A percentile compares a stretch with the other conserved stretches of the same genome.
Evolutionary conservation across 2,329 filamentous ascomycete genomes (phyloP).

Genomic region (Penicillium sp.): DNA sequence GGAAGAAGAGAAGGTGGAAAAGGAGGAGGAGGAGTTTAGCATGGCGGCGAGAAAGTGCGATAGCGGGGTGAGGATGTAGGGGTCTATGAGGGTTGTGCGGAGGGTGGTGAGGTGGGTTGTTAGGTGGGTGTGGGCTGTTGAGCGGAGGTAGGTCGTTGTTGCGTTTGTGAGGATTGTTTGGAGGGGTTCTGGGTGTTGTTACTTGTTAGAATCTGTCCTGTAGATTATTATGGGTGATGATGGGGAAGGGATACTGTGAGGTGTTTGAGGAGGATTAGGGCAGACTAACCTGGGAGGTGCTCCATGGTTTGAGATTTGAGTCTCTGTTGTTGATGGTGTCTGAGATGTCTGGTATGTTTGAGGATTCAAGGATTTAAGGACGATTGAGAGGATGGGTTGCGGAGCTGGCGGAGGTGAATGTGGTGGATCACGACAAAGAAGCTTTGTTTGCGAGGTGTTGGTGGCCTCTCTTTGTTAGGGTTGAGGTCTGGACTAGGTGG

Average conservation of each 20-base stretch:
- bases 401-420: background rate
- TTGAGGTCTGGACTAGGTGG: background rate
- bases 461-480: background rate
- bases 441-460: background rate
- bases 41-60: constrained; percentile 37
- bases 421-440: background rate
- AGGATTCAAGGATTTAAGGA: background rate
- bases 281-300: constrained; percentile 21
- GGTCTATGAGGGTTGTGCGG: constrained; percentile 48
- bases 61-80: constrained; percentile 50
- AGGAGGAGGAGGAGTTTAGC: constrained; percentile 1
- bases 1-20: constrained; percentile 4
- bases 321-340: background rate
- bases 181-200: constrained; percentile 20
- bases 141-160: constrained; percentile 20
- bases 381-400: background rate
- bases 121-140: constrained; percentile 21
- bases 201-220: background rate
- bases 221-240: background rate
- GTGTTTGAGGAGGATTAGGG: background rate
- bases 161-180: constrained; percentile 23
- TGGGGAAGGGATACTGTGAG: background rate
- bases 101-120: constrained; percentile 29
- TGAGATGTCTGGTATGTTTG: background rate
- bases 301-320: constrained; percentile 15